A percentile compares a stretch with the other conserved stretches of the same genome.
Conservation (phyloP, 2,329 filamentous ascomycete species). For the Calonectria pteridis region DNA sequence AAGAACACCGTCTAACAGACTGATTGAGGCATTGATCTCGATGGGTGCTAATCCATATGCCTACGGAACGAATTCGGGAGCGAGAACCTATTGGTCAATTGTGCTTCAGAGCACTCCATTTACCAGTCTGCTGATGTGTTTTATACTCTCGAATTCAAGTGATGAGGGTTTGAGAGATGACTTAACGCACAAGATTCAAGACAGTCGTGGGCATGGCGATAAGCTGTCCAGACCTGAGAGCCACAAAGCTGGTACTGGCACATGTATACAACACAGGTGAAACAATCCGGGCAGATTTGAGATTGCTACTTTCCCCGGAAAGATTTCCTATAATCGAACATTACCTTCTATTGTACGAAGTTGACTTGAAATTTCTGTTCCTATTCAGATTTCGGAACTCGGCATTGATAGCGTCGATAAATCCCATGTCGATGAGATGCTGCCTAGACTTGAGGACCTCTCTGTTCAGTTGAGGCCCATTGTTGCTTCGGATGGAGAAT, state of each 20-base stretch:
- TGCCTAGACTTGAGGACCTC: constrained; percentile 18
- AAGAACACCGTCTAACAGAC: background rate
- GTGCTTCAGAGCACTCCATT: constrained; percentile 9
- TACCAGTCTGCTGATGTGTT: constrained; percentile 1
- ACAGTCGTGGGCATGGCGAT: background rate
- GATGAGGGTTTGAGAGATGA: background rate
- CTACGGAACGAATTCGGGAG: background rate
- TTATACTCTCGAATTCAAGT: background rate
- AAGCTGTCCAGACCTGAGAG: constrained; percentile 14
- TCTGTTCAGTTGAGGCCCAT: constrained; percentile 1
- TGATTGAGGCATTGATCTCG: constrained; percentile 8
- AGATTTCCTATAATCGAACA: too few species aligned
- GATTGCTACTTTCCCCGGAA: background rate
- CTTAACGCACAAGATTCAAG: background rate
- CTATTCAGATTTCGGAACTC: background rate
- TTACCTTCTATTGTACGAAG: constrained; percentile 13
- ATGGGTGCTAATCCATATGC: constrained; percentile 19
- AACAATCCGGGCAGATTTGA: background rate
- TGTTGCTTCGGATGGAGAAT: background rate
- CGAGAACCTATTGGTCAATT: background rate
- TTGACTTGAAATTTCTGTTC: constrained; percentile 20
- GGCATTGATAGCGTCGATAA: background rate
- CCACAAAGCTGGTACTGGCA: background rate
- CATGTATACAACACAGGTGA: background rate
- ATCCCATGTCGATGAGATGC: constrained; percentile 2